Evolutionary conservation across 345 rosid genomes (phyloP).

Genomic region (Anastatica hierochuntica): DNA sequence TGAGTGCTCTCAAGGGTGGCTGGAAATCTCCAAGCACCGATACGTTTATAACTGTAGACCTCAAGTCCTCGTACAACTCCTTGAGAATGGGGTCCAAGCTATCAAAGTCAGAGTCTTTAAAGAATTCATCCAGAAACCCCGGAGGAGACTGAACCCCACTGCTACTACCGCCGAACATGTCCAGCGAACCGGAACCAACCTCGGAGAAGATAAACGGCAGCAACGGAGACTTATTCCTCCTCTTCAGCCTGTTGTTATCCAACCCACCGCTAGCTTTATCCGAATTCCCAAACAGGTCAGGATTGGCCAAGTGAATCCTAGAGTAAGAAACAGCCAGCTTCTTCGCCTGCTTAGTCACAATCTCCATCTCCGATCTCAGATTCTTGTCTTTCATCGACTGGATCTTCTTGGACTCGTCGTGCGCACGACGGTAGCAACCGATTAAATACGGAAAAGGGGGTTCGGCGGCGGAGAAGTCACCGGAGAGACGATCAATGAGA

Average conservation of each 20-base stretch:
- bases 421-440: slow-evolving; percentile 69
- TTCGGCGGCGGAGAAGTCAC: slow-evolving; percentile 45
- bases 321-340: slow-evolving; percentile 63
- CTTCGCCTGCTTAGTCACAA: slow-evolving; percentile 49
- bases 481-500: slow-evolving; percentile 75
- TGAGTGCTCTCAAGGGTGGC: slow-evolving; percentile 78
- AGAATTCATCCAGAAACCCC: slow-evolving; percentile 76
- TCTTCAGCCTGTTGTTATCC: too few species aligned
- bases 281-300: slow-evolving; percentile 41
- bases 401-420: slow-evolving; percentile 75
- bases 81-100: slow-evolving; percentile 65
- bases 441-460: slow-evolving; percentile 60
- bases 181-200: slow-evolving; percentile 42
- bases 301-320: slow-evolving; percentile 70
- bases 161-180: slow-evolving; percentile 41
- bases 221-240: slow-evolving; percentile 43
- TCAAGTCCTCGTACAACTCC: slow-evolving; percentile 82
- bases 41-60: slow-evolving; percentile 65
- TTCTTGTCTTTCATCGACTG: slow-evolving; percentile 69
- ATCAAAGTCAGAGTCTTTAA: slow-evolving; percentile 72
- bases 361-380: slow-evolving; percentile 59
- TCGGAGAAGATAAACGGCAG: slow-evolving; percentile 59
- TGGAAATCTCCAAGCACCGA: slow-evolving; percentile 82
- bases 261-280: slow-evolving; percentile 24
- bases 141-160: slow-evolving; percentile 53